phyloP scores from a whole-genome alignment of 768 basidiomycete genomes.

The Macrolepiota fuliginosa region DNA sequence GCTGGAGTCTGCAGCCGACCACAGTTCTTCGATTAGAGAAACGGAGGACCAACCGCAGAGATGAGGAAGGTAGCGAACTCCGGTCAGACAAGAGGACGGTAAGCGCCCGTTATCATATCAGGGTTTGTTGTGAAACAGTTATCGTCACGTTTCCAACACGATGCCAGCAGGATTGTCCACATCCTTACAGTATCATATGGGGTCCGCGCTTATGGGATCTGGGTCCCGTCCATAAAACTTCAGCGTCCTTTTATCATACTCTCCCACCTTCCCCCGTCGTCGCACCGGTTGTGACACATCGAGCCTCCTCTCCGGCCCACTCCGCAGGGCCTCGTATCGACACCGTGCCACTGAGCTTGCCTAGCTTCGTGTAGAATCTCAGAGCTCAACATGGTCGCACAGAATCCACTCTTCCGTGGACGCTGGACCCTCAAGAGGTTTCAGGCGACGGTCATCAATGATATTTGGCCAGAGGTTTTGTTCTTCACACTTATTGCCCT shows the following conservation, averaged over 20 bases:
- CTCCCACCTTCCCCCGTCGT: not conserved
- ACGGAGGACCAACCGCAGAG: too few relatives aligned
- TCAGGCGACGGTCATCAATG: slow-evolving; percentile 58
- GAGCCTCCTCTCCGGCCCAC: not conserved
- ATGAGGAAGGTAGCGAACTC: too few relatives aligned
- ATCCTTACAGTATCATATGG: too few relatives aligned
- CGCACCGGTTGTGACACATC: not conserved
- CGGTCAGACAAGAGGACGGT: too few relatives aligned
- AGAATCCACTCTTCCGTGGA: slow-evolving; percentile 45
- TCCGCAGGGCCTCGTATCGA: not conserved
- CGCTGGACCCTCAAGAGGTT: slow-evolving; percentile 49
- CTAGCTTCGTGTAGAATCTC: not conserved
- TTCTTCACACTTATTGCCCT: slow-evolving; percentile 62
- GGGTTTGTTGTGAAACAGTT: not conserved
- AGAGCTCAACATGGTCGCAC: slow-evolving; percentile 35
- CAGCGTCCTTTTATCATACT: not conserved
- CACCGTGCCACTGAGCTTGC: not conserved
- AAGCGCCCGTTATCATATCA: not conserved
- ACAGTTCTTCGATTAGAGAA: too few relatives aligned
- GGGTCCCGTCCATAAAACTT: not conserved
- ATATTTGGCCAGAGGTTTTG: slow-evolving; percentile 61
- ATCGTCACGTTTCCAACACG: slow-evolving; percentile 11
- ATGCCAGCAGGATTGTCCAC: not conserved
- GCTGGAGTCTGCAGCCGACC: too few relatives aligned
- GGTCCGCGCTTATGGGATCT: not conserved